Base-by-base conservation (phyloP, 129 eudicot species). In the Tagetes erecta region DNA sequence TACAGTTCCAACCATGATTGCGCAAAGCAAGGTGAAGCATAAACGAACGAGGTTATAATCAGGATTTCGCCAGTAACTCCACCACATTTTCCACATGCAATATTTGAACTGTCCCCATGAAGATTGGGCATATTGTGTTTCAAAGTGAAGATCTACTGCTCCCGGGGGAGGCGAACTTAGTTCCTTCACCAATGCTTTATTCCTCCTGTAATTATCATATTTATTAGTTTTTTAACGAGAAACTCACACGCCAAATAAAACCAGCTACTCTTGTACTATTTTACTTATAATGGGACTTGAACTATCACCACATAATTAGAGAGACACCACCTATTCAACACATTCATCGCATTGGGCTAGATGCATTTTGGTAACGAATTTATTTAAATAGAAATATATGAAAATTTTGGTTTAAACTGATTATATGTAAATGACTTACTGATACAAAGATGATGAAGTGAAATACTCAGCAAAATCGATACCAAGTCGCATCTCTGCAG, bases 61-160 rank as follows among this genome's bases (percentile, higher is more conserved):
- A 40, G 97, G 97, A 78, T 77, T 88, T 78, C 95, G 85, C 97
- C 97, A 88, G 59, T 91, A 91, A 78, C 88, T 84, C 91, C 85
- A 70, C 84, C 86, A 75, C 78, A 86, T 88, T 74, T 91, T 91
- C 95, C 97, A 88, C 3, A 91, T 66, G 70, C 93, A 87, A 11
- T 84, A 73, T 9, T 73, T 82, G 81, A 88, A 86, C 62, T 91
- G 97, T 20, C 87, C 88, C 88, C 89, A 80, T 12, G 82, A 40
- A 12, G 86, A 67, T 72, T 88, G 86, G 1, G 97, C 81, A 63
- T 79, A 91, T 66, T 84, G 80, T 11, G 86, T 84, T 1, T 82
- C 76, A 53, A 88, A 91, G 52, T 47, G 52, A 47, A 47, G 52
- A 47, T 47, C 52, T 47, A 47, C 52, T 4, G 52, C 52, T 47